phyloP scores from a whole-genome alignment of 2,329 filamentous ascomycete genomes.

The Trichoderma atrobrunneum region DNA sequence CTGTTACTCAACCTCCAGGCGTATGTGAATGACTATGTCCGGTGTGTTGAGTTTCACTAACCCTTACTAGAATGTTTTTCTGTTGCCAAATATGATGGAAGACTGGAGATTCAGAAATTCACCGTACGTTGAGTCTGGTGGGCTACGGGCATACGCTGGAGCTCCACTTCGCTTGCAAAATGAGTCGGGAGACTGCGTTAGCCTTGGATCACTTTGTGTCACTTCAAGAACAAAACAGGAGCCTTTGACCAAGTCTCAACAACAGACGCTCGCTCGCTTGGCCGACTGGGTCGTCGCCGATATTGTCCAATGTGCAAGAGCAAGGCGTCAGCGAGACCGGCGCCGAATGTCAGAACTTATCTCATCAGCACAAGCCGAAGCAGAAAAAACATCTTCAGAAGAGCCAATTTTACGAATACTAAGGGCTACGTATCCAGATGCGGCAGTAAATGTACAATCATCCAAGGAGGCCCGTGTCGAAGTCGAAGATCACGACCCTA shows the following conservation, averaged over 20 bases:
- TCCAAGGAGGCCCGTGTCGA: background rate
- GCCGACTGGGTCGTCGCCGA: background rate
- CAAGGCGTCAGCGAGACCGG: background rate
- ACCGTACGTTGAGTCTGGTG: background rate
- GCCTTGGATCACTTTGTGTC: background rate
- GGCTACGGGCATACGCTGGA: background rate
- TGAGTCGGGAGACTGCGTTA: background rate
- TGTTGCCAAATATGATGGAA: background rate
- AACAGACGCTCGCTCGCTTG: background rate
- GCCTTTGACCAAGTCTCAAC: background rate
- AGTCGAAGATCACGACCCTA: background rate
- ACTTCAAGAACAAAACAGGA: background rate
- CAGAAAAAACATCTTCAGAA: background rate
- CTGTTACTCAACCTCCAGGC: background rate
- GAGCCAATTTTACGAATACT: background rate
- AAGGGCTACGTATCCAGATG: background rate
- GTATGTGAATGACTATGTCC: background rate
- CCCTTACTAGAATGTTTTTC: background rate
- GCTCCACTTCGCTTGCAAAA: background rate
- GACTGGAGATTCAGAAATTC: background rate
- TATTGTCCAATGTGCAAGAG: background rate
- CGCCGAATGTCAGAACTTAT: background rate
- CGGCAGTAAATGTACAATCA: background rate
- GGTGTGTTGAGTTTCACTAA: background rate
- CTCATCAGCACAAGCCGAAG: background rate